Evolutionary conservation across 139 green algal genomes (phyloP).

Genomic region (Chlorella ohadii): DNA sequence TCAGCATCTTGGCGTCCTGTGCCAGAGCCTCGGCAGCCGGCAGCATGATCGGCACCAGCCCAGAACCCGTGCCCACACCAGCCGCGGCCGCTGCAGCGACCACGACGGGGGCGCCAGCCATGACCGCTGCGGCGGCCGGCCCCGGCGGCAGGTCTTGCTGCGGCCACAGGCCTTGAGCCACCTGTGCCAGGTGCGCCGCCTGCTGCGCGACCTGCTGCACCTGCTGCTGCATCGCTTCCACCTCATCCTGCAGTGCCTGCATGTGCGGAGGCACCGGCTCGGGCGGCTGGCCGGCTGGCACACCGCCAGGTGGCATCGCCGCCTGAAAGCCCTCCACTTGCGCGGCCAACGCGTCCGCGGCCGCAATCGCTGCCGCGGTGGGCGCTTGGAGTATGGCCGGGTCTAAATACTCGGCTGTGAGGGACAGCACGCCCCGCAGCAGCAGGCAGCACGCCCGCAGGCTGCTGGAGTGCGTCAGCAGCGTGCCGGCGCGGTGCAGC

Average conservation of each 20-base stretch:
- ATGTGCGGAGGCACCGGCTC: neutral
- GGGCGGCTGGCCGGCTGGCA: neutral
- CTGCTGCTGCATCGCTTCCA: neutral
- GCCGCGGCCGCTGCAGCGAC: neutral
- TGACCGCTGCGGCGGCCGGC: no score
- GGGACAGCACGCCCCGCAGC: neutral
- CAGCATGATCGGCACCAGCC: neutral
- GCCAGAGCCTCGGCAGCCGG: neutral
- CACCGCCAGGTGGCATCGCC: neutral
- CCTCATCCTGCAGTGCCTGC: neutral
- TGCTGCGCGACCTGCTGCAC: neutral
- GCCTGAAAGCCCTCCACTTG: no score
- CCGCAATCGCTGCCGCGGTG: neutral
- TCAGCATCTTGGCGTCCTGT: neutral
- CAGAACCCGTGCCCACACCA: neutral
- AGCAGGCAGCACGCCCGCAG: slow-evolving; percentile 23
- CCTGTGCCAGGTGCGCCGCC: neutral
- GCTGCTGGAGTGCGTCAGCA: slow-evolving; percentile 8
- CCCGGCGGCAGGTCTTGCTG: no score
- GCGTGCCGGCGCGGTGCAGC: neutral
- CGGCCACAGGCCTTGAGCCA: no score
- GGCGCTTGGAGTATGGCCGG: neutral
- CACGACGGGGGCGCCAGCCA: neutral
- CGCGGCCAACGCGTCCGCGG: no score
- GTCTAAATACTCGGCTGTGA: neutral